These are phyloP conservation scores for Candida tibetensis DNA, from an alignment of 805 yeast species.

Conservation along the genomic window DNA sequence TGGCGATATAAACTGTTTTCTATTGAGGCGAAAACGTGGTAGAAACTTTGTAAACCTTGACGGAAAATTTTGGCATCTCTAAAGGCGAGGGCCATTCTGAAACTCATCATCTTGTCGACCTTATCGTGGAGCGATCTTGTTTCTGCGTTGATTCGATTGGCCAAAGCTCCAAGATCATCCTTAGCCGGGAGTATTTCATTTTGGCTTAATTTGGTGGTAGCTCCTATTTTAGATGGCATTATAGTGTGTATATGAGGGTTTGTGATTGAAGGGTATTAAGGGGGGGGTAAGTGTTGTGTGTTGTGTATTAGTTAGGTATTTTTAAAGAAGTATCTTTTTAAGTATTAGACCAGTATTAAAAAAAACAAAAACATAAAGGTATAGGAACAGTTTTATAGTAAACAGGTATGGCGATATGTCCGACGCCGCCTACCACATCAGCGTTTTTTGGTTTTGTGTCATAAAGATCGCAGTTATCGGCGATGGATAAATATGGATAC, in stretches of 20 bases:
- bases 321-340: background rate
- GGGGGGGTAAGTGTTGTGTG: background rate
- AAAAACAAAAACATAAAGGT: no score
- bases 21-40: constrained; percentile 64
- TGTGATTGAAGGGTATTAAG: constrained; percentile 2
- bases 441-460: no score
- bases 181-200: constrained; percentile 69
- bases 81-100: constrained; percentile 71
- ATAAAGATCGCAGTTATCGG: no score
- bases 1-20: constrained; percentile 52
- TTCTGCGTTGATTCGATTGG: constrained; percentile 71
- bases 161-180: constrained; percentile 79
- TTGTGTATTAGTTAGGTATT: background rate
- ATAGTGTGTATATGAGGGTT: constrained; percentile 2
- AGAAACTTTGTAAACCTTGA: constrained; percentile 75
- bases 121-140: constrained; percentile 66
- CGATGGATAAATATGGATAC: no score
- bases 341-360: no score
- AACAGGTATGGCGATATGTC: no score
- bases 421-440: no score
- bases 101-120: constrained; percentile 64
- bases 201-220: constrained; percentile 33
- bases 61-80: constrained; percentile 74
- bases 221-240: constrained; percentile 12
- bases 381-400: no score